Conservation (phyloP, 2,329 filamentous ascomycete genomes). For the Cladosporium oxysporum region DNA sequence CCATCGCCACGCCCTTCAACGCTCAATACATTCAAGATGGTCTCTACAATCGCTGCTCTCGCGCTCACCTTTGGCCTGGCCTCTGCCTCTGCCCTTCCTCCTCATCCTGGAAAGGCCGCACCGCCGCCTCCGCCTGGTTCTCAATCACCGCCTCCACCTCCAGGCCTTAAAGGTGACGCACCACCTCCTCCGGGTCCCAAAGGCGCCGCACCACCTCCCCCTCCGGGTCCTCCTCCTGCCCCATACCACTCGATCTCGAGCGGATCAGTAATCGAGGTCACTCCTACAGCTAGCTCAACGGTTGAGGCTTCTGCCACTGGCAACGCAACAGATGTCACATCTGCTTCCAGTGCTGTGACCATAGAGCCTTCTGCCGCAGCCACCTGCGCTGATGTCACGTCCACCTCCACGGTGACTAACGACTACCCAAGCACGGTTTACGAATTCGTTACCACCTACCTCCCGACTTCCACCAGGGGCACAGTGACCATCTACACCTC, state of each 20-base stretch:
- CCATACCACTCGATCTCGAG: neutral
- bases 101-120: neutral
- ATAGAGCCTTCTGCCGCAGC: neutral
- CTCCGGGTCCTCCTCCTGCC: neutral
- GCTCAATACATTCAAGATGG: neutral
- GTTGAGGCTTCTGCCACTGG: neutral
- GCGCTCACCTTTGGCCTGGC: conserved; percentile 7
- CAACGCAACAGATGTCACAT: neutral
- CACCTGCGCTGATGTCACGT: neutral
- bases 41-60: conserved; percentile 3
- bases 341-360: neutral
- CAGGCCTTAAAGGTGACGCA: neutral
- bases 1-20: neutral
- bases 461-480: neutral
- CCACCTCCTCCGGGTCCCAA: neutral
- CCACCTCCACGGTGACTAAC: neutral
- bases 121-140: neutral
- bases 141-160: neutral
- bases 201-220: neutral
- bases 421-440: neutral
- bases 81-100: neutral
- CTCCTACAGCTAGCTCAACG: neutral
- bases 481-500: neutral
- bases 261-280: neutral
- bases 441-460: neutral